Conservation (phyloP, 148 eudicot species). For the Nyssa sinensis region DNA sequence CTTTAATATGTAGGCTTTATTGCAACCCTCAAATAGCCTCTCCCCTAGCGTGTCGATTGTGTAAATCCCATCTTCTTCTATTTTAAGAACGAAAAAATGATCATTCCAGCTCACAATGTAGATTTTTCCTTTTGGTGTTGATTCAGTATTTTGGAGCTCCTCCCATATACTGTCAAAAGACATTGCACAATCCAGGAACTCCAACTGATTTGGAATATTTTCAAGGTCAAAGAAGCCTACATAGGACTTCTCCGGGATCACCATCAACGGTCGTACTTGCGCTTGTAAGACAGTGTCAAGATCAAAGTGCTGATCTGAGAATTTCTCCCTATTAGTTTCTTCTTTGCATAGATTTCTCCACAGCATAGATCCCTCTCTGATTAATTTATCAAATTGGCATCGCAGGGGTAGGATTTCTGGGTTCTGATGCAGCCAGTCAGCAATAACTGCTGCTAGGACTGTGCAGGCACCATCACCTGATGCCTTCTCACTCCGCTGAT, state of each 20-base stretch:
- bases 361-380: conserved; percentile 25
- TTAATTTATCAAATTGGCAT: conserved; percentile 27
- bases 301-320: conserved; percentile 30
- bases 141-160: conserved; percentile 15
- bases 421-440: conserved; percentile 29
- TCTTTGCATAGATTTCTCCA: conserved; percentile 28
- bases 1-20: conserved; percentile 28
- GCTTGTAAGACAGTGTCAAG: conserved; percentile 30
- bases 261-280: conserved; percentile 22
- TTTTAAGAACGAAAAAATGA: conserved; percentile 27
- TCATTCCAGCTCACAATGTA: conserved; percentile 32
- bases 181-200: conserved; percentile 25
- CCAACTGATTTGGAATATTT: conserved; percentile 21
- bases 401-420: conserved; percentile 20
- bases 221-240: conserved; percentile 28
- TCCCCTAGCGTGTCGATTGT: conserved; percentile 30
- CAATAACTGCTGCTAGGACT: conserved; percentile 22
- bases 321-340: conserved; percentile 15
- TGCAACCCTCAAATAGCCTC: conserved; percentile 28
- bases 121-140: conserved; percentile 17
- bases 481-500: conserved; percentile 29
- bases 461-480: conserved; percentile 32
- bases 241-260: conserved; percentile 24
- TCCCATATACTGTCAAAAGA: conserved; percentile 31
- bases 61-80: conserved; percentile 22